These are phyloP conservation scores for Pythium biforme DNA, from an alignment of 352 stramenopile species.

Conservation along the genomic window DNA sequence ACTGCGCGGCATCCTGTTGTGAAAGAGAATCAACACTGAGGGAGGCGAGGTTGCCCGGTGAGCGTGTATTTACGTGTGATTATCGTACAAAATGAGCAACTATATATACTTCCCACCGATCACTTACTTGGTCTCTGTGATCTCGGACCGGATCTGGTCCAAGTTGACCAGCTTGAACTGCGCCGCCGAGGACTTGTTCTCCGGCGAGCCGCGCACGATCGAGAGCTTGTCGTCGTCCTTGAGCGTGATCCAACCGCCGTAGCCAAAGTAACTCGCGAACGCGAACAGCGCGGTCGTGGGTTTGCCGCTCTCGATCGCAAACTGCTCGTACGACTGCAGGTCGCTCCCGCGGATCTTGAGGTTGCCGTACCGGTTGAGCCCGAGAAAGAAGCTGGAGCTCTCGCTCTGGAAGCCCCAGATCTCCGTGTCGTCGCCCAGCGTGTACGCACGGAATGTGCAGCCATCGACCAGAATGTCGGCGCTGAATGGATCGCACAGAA, in stretches of 20 bases:
- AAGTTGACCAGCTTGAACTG: conserved; percentile 62
- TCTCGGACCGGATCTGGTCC: conserved; percentile 33
- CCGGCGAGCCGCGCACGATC: conserved; percentile 54
- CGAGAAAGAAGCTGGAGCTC: conserved; percentile 59
- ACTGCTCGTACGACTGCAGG: conserved; percentile 77
- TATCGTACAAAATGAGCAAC: background rate
- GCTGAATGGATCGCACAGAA: conserved; percentile 27
- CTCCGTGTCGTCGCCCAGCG: conserved; percentile 68
- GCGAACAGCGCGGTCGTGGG: conserved; percentile 57
- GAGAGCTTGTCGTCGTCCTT: conserved; percentile 35
- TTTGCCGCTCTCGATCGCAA: conserved; percentile 52
- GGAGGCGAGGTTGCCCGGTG: background rate
- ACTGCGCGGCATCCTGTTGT: conserved; percentile 14
- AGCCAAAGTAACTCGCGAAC: conserved; percentile 68
- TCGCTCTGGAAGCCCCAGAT: conserved; percentile 82
- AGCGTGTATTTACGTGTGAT: background rate
- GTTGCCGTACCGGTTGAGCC: conserved; percentile 66
- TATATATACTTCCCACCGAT: too few relatives aligned
- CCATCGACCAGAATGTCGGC: conserved; percentile 59
- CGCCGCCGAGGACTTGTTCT: conserved; percentile 62
- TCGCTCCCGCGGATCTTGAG: conserved; percentile 60
- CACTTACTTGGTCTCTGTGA: conserved; percentile 9
- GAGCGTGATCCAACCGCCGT: conserved; percentile 57
- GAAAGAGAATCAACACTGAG: background rate
- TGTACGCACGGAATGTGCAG: conserved; percentile 76